phyloP scores from a whole-genome alignment of 2,329 filamentous ascomycete genomes.

The Penicillium sp. region DNA sequence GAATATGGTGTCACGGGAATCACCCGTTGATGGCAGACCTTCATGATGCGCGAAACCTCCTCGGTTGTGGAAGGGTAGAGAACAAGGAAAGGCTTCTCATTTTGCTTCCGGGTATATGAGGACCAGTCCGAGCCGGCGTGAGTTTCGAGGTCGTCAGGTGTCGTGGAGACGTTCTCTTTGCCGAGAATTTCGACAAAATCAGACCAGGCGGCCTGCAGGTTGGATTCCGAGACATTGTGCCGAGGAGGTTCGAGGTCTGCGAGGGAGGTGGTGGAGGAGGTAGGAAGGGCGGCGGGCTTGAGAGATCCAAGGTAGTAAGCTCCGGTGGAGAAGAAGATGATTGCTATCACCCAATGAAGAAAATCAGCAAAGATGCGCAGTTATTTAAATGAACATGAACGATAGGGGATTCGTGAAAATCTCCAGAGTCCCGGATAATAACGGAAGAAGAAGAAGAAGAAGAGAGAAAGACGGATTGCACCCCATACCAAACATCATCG shows the following conservation, averaged over 20 bases:
- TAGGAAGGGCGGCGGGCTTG: conserved; percentile 42
- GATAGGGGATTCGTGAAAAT: too few species aligned
- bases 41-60: conserved; percentile 81
- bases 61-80: conserved; percentile 72
- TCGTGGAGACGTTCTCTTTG: conserved; percentile 57
- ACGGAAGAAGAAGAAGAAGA: too few species aligned
- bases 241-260: conserved; percentile 42
- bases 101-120: conserved; percentile 42
- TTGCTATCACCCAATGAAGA: conserved; percentile 42
- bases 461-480: background rate
- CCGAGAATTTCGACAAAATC: conserved; percentile 58
- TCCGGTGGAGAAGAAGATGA: conserved; percentile 46
- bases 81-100: conserved; percentile 52
- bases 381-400: background rate
- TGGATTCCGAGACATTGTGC: conserved; percentile 52
- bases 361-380: conserved; percentile 3
- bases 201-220: conserved; percentile 59
- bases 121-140: conserved; percentile 61
- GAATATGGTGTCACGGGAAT: conserved; percentile 86
- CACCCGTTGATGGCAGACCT: conserved; percentile 70
- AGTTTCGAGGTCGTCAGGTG: conserved; percentile 47
- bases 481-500: conserved; percentile 32
- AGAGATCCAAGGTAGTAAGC: conserved; percentile 53
- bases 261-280: conserved; percentile 54
- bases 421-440: too few species aligned